A percentile compares a stretch with the other conserved stretches of the same genome.
Evolutionary conservation across 2,329 filamentous ascomycete genomes (phyloP).

Genomic region (Blastomyces emzantsi): DNA sequence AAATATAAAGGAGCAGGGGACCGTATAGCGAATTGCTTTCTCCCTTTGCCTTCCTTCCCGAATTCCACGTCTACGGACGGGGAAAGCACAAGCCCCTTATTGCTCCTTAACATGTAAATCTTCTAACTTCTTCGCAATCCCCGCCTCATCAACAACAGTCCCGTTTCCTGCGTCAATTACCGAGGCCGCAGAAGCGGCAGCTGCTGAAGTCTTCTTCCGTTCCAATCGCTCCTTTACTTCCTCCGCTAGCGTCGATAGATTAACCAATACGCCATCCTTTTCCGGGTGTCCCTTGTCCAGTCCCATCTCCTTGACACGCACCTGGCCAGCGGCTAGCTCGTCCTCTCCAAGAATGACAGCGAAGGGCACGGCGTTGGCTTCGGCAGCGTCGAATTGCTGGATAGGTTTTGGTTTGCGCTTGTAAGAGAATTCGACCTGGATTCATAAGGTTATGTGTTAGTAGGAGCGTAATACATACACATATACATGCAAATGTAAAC

Average conservation of each 20-base stretch:
- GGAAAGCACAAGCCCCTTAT: background rate
- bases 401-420: conserved; percentile 86
- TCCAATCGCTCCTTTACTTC: conserved; percentile 18
- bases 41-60: background rate
- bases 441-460: conserved; percentile 18
- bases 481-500: background rate
- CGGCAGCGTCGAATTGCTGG: conserved; percentile 85
- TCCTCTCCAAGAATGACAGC: conserved; percentile 87
- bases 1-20: background rate
- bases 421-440: conserved; percentile 70
- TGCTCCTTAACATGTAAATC: conserved; percentile 8
- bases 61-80: background rate
- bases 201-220: conserved; percentile 1
- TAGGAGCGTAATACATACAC: background rate
- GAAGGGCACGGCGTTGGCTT: conserved; percentile 69
- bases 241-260: conserved; percentile 36
- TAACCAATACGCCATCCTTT: conserved; percentile 75
- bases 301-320: conserved; percentile 80
- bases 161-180: conserved; percentile 9
- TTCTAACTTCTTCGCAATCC: conserved; percentile 9
- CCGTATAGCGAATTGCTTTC: background rate
- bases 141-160: background rate
- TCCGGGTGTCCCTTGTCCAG: conserved; percentile 74
- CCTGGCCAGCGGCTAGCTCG: conserved; percentile 71
- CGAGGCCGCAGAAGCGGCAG: background rate